Percentiles rank a stretch among this genome's conserved stretches.
Conservation (phyloP, 2,329 filamentous ascomycete genomes). For the Epicoccum sorghinum region DNA sequence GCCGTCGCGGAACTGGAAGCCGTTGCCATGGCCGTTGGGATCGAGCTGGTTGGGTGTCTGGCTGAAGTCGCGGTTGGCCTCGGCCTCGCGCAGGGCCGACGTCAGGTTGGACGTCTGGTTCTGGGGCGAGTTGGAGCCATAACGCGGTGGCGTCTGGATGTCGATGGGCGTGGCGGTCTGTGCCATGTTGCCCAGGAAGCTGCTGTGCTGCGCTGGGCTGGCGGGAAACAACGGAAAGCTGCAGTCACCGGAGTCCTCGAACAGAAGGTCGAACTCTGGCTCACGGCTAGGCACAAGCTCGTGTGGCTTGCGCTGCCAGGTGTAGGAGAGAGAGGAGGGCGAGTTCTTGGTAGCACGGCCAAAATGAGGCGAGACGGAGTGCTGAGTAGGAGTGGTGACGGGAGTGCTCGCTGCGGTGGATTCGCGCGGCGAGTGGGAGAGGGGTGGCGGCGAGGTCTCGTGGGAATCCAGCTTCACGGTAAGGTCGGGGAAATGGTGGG, state of each 20-base stretch:
- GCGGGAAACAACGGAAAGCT: slow-evolving; percentile 49
- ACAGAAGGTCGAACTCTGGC: slow-evolving; percentile 46
- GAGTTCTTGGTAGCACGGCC: slow-evolving; percentile 51
- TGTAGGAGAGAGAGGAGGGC: slow-evolving; percentile 41
- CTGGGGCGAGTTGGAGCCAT: slow-evolving; percentile 64
- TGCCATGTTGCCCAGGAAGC: slow-evolving; percentile 54
- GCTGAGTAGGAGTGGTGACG: slow-evolving; percentile 48
- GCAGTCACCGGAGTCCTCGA: slow-evolving; percentile 51
- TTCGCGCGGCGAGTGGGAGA: slow-evolving; percentile 59
- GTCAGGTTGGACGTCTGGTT: slow-evolving; percentile 69
- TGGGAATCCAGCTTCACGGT: slow-evolving; percentile 62
- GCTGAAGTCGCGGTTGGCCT: slow-evolving; percentile 39
- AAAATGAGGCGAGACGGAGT: slow-evolving; percentile 50
- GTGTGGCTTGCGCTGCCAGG: slow-evolving; percentile 54
- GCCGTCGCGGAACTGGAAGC: slow-evolving; percentile 38
- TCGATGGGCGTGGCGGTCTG: slow-evolving; percentile 63
- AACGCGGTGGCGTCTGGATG: slow-evolving; percentile 60
- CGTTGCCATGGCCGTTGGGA: slow-evolving; percentile 34
- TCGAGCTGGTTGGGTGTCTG: slow-evolving; percentile 52
- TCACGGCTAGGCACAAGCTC: slow-evolving; percentile 40
- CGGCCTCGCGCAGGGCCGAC: slow-evolving; percentile 62
- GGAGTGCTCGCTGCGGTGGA: slow-evolving; percentile 61
- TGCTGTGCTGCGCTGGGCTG: slow-evolving; percentile 30
- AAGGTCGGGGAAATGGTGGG: slow-evolving; percentile 11
- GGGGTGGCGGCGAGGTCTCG: slow-evolving; percentile 56